Evolutionary conservation across 2,329 filamentous ascomycete genomes (phyloP), one percentile per base, ranked within the genome.

Genomic region (Neopestalotiopsis clavispora): DNA sequence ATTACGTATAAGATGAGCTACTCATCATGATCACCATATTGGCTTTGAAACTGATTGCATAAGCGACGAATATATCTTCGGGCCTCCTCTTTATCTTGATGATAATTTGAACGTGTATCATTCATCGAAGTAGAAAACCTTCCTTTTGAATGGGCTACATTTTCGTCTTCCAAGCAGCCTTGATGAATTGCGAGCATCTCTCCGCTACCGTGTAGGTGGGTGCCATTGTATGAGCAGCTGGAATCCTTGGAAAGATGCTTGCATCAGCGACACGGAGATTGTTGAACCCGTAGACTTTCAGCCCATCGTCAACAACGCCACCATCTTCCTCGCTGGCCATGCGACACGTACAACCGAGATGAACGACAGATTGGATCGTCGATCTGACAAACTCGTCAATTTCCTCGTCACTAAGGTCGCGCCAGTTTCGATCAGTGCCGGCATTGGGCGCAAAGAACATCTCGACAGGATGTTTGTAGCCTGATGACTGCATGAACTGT

Each of bases 141-240:
- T n/a, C n/a, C n/a, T n/a, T n/a, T n/a, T n/a, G n/a, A n/a, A n/a
- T n/a, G n/a, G n/a, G n/a, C n/a, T n/a, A n/a, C n/a, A n/a, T n/a
- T n/a, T n/a, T n/a, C n/a, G n/a, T n/a, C n/a, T n/a, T n/a, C 70
- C 70, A 71, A 3, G 68, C 52, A 17, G 30, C 66, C 32, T 69
- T 69, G 0, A 71, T 63, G 4, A 73, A 66, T 52, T 71, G 68
- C 5, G 69, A 69, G 34, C 72, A 73, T 30, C 69, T 40, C 74
- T 86, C 85, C 20, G 77, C 84, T 65, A 85, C 75, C 81, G 83
- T 83, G 69, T 85, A 86, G 2, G 85, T 82, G 2, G 80, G 78
- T 64, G 83, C 84, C 73, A 85, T 83, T 32, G 84, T 84, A 4
- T 84, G 78, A n/a, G 67, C 80, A 81, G 72, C 83, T 79, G 28